These are phyloP conservation scores for Brasenia schreberi DNA, from an alignment of 164 flowering plant species.

Conservation along the genomic window DNA sequence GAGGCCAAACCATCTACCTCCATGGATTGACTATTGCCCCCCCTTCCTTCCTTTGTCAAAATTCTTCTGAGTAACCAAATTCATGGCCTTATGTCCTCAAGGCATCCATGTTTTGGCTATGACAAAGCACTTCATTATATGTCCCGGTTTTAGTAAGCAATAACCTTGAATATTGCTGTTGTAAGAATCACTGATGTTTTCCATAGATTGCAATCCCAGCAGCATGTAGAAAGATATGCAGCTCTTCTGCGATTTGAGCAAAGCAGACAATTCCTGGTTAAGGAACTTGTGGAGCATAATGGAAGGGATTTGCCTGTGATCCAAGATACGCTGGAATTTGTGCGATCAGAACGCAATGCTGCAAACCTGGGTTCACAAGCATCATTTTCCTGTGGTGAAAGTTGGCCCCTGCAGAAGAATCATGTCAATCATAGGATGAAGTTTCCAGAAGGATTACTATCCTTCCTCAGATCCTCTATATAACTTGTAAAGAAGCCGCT, in stretches of 20 bases:
- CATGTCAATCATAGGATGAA: background rate
- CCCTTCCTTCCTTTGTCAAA: too few relatives aligned
- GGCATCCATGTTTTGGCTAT: too few relatives aligned
- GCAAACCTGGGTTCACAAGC: background rate
- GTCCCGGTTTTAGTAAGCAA: too few relatives aligned
- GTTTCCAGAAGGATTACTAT: background rate
- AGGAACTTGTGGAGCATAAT: background rate
- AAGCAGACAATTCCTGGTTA: background rate
- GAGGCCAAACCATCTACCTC: too few relatives aligned
- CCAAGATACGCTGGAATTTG: background rate
- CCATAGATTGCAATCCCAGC: background rate
- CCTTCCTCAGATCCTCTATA: background rate
- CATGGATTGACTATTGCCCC: too few relatives aligned
- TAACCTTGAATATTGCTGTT: background rate
- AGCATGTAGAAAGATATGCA: background rate
- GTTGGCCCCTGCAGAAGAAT: background rate
- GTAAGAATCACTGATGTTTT: background rate
- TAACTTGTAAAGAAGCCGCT: background rate
- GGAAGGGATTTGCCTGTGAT: background rate
- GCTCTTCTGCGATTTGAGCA: background rate
- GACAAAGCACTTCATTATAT: too few relatives aligned
- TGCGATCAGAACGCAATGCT: background rate
- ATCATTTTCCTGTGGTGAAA: background rate
- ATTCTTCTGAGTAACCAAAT: too few relatives aligned
- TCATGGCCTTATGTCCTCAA: too few relatives aligned